phyloP scores from a whole-genome alignment of 805 yeast genomes.

The Cyberlindnera xishuangbannaensis region DNA sequence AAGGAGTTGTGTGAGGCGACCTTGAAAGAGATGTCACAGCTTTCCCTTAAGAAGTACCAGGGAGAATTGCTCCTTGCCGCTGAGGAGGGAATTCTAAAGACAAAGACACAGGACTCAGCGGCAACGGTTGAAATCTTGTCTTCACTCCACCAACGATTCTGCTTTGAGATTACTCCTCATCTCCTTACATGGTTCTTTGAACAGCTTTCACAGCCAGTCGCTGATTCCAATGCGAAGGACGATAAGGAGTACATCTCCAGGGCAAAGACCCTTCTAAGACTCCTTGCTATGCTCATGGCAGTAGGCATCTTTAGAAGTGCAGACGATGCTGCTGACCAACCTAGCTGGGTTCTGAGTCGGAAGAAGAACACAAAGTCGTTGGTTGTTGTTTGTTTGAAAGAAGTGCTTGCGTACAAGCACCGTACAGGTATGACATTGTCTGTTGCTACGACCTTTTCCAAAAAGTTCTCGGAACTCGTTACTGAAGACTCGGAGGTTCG shows the following conservation, averaged over 20 bases:
- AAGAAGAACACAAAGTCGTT: constrained; percentile 33
- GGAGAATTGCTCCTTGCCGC: constrained; percentile 61
- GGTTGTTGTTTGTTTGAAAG: constrained; percentile 38
- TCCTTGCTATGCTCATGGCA: constrained; percentile 52
- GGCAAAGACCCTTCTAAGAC: constrained; percentile 42
- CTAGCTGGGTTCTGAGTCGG: constrained; percentile 36
- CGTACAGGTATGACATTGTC: constrained; percentile 29
- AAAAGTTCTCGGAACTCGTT: constrained; percentile 36
- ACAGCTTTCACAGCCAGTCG: too few relatives aligned
- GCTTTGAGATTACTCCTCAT: constrained; percentile 42
- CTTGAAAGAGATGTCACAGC: constrained; percentile 53
- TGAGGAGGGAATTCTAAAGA: constrained; percentile 52
- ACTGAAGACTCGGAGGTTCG: constrained; percentile 24
- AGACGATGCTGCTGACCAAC: constrained; percentile 39
- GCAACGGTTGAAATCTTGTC: constrained; percentile 66
- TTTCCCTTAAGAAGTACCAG: constrained; percentile 69
- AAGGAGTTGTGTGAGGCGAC: constrained; percentile 43
- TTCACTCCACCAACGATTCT: constrained; percentile 73
- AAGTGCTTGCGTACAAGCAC: constrained; percentile 37
- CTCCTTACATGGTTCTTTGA: constrained; percentile 38
- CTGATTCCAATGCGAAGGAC: too few relatives aligned
- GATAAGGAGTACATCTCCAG: constrained; percentile 34
- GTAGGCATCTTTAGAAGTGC: constrained; percentile 49
- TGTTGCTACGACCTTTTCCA: constrained; percentile 43
- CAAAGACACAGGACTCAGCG: constrained; percentile 49